Conservation (phyloP, 2,329 filamentous ascomycete species). For the Exophiala lecanii-corni region DNA sequence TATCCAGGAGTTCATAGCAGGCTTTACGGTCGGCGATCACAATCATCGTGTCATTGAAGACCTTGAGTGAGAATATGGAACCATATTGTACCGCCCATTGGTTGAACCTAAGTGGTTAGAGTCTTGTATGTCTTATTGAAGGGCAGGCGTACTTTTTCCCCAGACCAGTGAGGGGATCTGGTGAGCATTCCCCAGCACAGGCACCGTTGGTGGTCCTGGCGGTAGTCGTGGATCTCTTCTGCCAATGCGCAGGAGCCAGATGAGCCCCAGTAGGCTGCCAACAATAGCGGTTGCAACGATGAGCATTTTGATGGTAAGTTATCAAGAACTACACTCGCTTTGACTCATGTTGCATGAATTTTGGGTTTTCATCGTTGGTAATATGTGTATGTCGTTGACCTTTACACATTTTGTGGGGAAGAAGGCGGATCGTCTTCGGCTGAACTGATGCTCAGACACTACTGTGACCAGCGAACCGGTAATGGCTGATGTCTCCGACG, state of each 20-base stretch:
- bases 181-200: constrained; percentile 47
- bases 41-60: constrained; percentile 37
- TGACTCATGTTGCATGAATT: too few relatives aligned
- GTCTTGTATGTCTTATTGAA: too few relatives aligned
- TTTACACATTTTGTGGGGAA: too few relatives aligned
- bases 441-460: too few relatives aligned
- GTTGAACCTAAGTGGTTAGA: constrained; percentile 33
- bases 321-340: background rate
- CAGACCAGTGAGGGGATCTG: constrained; percentile 34
- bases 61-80: constrained; percentile 39
- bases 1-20: constrained; percentile 42
- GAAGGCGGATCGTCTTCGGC: too few relatives aligned
- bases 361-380: too few relatives aligned
- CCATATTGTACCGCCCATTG: constrained; percentile 43
- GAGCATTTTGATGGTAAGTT: background rate
- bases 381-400: too few relatives aligned
- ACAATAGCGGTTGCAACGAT: background rate
- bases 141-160: constrained; percentile 27
- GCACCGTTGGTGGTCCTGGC: constrained; percentile 38
- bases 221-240: constrained; percentile 14
- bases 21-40: constrained; percentile 39
- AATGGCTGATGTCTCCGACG: too few relatives aligned
- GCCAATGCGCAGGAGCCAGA: constrained; percentile 5
- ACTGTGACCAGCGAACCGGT: too few relatives aligned
- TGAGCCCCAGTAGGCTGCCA: background rate